These are phyloP conservation scores for Vitis rotundifolia DNA, from an alignment of 164 flowering plant genomes.

Conservation along the genomic window DNA sequence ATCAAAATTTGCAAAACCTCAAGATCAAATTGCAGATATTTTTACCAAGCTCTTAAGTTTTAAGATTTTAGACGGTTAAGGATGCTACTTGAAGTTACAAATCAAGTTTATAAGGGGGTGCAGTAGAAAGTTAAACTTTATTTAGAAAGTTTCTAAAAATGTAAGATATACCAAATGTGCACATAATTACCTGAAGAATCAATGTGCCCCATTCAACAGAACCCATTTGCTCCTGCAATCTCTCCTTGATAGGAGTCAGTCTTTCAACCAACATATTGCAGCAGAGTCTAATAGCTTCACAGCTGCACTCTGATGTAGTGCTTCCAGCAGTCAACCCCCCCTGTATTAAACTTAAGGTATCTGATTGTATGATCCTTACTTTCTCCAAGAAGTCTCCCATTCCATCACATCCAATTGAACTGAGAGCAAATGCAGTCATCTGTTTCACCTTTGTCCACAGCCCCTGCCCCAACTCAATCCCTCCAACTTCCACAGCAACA, in stretches of 20 bases:
- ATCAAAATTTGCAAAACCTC: no score
- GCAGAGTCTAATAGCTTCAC: conserved; percentile 80
- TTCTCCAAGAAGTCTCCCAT: conserved; percentile 52
- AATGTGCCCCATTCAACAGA: conserved; percentile 62
- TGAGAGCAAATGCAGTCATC: conserved; percentile 79
- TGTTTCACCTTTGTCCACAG: conserved; percentile 94
- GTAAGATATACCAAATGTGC: background rate
- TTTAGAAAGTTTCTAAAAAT: no score
- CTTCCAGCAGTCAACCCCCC: conserved; percentile 90
- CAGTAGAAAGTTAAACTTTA: no score
- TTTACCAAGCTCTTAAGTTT: no score
- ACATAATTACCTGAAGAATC: conserved; percentile 50
- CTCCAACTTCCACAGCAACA: conserved; percentile 90
- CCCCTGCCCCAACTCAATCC: conserved; percentile 94
- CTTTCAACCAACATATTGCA: conserved; percentile 75
- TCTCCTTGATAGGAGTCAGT: conserved; percentile 53
- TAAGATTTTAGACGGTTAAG: no score
- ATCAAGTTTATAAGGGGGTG: no score
- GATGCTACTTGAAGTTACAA: no score
- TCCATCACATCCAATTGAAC: conserved; percentile 52
- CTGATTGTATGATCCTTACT: conserved; percentile 75
- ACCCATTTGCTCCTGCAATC: conserved; percentile 50
- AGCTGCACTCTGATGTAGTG: conserved; percentile 90
- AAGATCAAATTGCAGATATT: no score
- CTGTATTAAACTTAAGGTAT: conserved; percentile 82